Percentiles rank a stretch among this genome's conserved stretches.
Evolutionary conservation across 305 asterid species (phyloP).

Genomic region (Striga hermonthica): DNA sequence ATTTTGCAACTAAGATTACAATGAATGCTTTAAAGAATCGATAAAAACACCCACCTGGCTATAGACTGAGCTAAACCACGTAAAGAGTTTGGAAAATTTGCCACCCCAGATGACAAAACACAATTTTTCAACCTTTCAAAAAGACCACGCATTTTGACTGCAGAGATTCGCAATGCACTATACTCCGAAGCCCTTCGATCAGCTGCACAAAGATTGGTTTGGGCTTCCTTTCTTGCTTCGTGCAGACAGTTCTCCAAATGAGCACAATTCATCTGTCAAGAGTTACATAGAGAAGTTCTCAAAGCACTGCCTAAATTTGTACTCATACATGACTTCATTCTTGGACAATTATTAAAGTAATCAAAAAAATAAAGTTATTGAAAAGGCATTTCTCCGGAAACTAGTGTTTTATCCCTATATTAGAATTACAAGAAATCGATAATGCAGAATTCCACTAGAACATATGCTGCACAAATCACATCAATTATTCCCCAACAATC

Average conservation of each 20-base stretch:
- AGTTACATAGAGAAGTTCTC: not conserved
- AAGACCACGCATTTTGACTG: slow-evolving; percentile 76
- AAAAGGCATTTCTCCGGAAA: not conserved
- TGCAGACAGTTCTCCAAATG: slow-evolving; percentile 95
- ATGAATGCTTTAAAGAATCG: slow-evolving; percentile 16
- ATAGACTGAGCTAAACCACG: slow-evolving; percentile 72
- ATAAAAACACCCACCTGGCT: slow-evolving; percentile 47
- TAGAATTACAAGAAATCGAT: not conserved
- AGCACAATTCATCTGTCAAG: slow-evolving; percentile 87
- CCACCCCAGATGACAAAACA: slow-evolving; percentile 58
- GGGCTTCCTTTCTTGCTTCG: slow-evolving; percentile 98
- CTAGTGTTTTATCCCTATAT: not conserved
- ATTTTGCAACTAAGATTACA: not conserved
- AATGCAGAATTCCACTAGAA: not conserved
- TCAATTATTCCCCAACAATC: slow-evolving; percentile 2
- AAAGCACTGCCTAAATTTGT: not conserved
- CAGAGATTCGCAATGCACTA: slow-evolving; percentile 78
- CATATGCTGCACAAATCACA: not conserved
- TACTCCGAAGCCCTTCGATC: slow-evolving; percentile 90
- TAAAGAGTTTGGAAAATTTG: slow-evolving; percentile 66
- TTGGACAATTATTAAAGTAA: not conserved
- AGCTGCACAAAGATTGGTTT: slow-evolving; percentile 90
- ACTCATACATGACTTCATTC: not conserved
- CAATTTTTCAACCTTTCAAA: slow-evolving; percentile 82
- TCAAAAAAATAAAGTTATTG: not conserved